Conservation (phyloP, 257 asterid genomes). For the Solanum virginianum region DNA sequence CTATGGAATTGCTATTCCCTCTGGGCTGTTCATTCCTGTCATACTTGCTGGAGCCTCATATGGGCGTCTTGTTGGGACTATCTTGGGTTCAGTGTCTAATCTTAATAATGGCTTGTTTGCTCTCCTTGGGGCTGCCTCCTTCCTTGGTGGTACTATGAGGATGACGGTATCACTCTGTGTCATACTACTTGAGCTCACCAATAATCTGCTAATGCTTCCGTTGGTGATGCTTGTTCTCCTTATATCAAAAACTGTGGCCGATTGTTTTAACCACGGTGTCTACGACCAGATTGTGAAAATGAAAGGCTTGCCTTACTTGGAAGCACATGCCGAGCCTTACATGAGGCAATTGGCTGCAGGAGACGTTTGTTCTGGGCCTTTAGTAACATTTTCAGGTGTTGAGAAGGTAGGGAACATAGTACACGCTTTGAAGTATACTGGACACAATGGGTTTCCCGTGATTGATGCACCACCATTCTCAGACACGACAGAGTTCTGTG, state of each 20-base stretch:
- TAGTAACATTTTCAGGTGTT: conserved; percentile 59
- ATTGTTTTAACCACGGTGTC: conserved; percentile 70
- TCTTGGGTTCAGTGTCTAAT: conserved; percentile 48
- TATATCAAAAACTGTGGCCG: conserved; percentile 86
- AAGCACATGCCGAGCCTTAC: conserved; percentile 90
- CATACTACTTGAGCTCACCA: conserved; percentile 85
- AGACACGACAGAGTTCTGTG: conserved; percentile 74
- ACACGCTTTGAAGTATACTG: conserved; percentile 45
- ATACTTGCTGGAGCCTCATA: conserved; percentile 98
- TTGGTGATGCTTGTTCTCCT: conserved; percentile 87
- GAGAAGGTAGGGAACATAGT: conserved; percentile 70
- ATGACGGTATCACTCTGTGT: conserved; percentile 96
- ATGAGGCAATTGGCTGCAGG: conserved; percentile 80
- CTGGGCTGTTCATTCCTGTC: conserved; percentile 97
- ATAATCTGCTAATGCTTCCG: conserved; percentile 82
- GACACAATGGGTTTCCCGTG: conserved; percentile 89
- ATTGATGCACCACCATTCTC: conserved; percentile 79
- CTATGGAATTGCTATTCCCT: conserved; percentile 91
- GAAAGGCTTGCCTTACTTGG: conserved; percentile 95
- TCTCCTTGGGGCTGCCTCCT: conserved; percentile 92
- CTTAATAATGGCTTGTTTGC: conserved; percentile 74
- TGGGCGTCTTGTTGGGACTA: conserved; percentile 72
- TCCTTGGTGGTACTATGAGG: conserved; percentile 98
- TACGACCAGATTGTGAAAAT: conserved; percentile 86
- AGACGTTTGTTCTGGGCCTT: conserved; percentile 87